These are phyloP conservation scores for Carex myosuroides DNA, from an alignment of 176 grass and related monocot species.

Conservation along the genomic window DNA sequence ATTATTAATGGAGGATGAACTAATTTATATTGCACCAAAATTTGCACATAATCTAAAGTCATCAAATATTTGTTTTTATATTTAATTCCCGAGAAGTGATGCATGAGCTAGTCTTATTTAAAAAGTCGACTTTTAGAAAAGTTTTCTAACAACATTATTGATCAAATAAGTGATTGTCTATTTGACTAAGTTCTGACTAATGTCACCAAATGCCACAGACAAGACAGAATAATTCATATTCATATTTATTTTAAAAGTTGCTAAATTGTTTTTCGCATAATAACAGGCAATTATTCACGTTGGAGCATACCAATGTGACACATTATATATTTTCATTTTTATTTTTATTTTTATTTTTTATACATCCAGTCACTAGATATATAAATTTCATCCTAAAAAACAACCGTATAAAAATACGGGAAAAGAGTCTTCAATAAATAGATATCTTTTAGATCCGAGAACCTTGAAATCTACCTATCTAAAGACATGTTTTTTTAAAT, in stretches of 20 bases:
- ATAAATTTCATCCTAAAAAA: not conserved
- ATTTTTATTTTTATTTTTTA: too few species aligned
- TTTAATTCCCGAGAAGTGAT: too few species aligned
- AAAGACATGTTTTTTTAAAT: not conserved
- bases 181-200: not conserved
- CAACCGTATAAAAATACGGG: not conserved
- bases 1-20: too few species aligned
- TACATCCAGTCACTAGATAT: not conserved
- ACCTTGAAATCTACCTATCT: not conserved
- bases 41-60: too few species aligned
- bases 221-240: not conserved
- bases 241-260: not conserved
- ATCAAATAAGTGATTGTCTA: not conserved
- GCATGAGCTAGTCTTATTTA: too few species aligned
- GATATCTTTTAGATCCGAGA: not conserved
- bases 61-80: too few species aligned
- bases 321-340: not conserved
- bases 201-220: not conserved
- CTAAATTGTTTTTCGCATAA: not conserved
- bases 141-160: not conserved
- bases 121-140: too few species aligned
- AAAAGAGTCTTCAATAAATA: not conserved
- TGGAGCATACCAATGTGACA: not conserved
- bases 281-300: not conserved
- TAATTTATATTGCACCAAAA: too few species aligned